phyloP scores from a whole-genome alignment of 2,329 filamentous ascomycete genomes.

The Emmonsia crescens region DNA sequence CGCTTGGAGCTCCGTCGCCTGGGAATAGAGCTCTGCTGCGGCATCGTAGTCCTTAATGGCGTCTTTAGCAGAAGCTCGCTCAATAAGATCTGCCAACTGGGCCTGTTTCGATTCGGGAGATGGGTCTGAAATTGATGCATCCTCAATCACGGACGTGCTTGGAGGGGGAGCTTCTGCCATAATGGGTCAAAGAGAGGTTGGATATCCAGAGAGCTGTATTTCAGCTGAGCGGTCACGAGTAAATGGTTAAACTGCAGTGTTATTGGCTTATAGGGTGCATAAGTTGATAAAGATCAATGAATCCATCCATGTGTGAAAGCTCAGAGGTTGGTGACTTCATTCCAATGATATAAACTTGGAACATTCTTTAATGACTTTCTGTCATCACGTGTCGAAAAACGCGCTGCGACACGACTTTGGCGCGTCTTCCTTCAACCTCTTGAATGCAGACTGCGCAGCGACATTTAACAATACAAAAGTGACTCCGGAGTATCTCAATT shows the following conservation, averaged over 20 bases:
- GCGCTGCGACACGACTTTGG: background rate
- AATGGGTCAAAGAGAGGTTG: background rate
- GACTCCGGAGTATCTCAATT: background rate
- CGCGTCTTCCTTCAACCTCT: background rate
- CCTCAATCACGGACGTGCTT: background rate
- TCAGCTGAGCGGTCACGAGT: background rate
- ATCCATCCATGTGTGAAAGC: background rate
- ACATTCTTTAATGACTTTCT: background rate
- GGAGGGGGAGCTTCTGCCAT: background rate
- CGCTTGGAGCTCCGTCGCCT: slow-evolving; percentile 80
- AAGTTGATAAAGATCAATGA: background rate
- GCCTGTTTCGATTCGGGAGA: slow-evolving; percentile 38
- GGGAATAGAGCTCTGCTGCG: slow-evolving; percentile 77
- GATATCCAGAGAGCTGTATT: background rate
- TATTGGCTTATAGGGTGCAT: background rate
- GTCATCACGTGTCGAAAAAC: background rate
- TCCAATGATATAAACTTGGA: no score
- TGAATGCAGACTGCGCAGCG: background rate
- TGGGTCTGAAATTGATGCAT: background rate
- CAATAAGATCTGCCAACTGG: slow-evolving; percentile 65
- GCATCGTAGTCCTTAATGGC: slow-evolving; percentile 78
- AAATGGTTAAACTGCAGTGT: background rate
- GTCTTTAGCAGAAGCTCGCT: slow-evolving; percentile 74
- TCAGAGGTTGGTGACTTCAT: background rate
- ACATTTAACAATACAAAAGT: background rate